phyloP scores from a whole-genome alignment of 352 stramenopile genomes.

The Phytophthora tubulina region DNA sequence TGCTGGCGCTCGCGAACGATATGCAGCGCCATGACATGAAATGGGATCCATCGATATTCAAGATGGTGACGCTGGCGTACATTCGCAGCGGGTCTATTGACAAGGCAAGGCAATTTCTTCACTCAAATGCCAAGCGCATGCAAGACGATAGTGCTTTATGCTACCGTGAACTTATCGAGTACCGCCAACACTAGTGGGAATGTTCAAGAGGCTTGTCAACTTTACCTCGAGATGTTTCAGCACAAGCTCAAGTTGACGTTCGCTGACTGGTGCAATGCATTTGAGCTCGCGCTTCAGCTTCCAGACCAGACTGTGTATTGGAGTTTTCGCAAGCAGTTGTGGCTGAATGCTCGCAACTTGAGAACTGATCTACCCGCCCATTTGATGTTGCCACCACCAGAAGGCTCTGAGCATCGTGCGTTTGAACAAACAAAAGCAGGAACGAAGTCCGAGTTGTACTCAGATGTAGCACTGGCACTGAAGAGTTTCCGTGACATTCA shows the following conservation, averaged over 20 bases:
- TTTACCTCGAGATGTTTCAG: background rate
- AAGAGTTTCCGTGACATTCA: slow-evolving; percentile 22
- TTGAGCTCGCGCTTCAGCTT: slow-evolving; percentile 54
- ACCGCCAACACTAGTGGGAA: background rate
- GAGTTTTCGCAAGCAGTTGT: slow-evolving; percentile 78
- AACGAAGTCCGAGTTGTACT: background rate
- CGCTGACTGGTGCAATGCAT: slow-evolving; percentile 40
- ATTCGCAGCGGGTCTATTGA: slow-evolving; percentile 7
- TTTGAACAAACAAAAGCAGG: background rate
- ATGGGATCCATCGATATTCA: slow-evolving; percentile 9
- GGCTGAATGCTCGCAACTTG: slow-evolving; percentile 37
- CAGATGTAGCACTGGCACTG: slow-evolving; percentile 12
- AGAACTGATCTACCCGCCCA: background rate
- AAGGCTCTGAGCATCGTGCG: too few relatives aligned
- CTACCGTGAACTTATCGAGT: slow-evolving; percentile 59
- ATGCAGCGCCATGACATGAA: slow-evolving; percentile 14
- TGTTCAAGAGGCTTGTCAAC: background rate
- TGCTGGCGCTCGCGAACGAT: slow-evolving; percentile 7
- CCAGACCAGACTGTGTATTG: slow-evolving; percentile 65
- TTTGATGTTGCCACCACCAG: background rate
- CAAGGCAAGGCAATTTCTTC: slow-evolving; percentile 20
- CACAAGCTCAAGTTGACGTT: background rate
- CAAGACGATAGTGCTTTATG: slow-evolving; percentile 45
- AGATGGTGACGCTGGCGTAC: slow-evolving; percentile 14
- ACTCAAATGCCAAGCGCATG: slow-evolving; percentile 3